Conservation (phyloP, 139 green algal genomes). For the Zygnema circumcarinatum region DNA sequence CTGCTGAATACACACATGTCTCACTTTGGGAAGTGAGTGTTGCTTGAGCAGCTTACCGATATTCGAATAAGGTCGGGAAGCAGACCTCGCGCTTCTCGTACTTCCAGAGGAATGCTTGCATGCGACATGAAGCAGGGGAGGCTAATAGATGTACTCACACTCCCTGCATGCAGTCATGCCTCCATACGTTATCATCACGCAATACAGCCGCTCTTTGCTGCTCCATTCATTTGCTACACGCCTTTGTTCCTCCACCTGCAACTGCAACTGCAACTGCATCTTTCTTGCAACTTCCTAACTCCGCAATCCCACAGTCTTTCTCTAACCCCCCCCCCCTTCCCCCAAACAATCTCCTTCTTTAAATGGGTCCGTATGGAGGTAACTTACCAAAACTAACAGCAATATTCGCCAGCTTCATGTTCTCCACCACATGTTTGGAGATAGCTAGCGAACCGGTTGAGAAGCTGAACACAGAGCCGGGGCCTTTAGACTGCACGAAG, state of each 20-base stretch:
- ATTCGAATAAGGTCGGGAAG: conserved; percentile 95
- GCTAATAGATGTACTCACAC: conserved; percentile 84
- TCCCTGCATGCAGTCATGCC: conserved; percentile 50
- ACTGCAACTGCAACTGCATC: too few species aligned
- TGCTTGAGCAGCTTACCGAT: conserved; percentile 77
- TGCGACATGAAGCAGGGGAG: conserved; percentile 99
- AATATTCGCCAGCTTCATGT: conserved; percentile 90
- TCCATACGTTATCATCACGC: not conserved
- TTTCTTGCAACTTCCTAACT: too few species aligned
- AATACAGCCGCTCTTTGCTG: not conserved
- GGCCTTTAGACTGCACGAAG: conserved; percentile 50
- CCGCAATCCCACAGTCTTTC: too few species aligned
- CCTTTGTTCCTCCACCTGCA: too few species aligned
- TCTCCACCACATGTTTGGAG: conserved; percentile 78
- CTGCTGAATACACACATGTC: too few species aligned
- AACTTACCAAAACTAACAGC: conserved; percentile 86
- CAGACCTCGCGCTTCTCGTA: conserved; percentile 86
- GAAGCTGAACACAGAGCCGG: conserved; percentile 72
- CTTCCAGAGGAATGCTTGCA: conserved; percentile 81
- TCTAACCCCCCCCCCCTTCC: not conserved
- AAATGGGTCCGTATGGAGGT: not conserved
- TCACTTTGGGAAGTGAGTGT: too few species aligned
- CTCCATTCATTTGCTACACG: too few species aligned
- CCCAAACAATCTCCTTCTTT: not conserved
- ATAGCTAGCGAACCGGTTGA: conserved; percentile 65